phyloP scores from a whole-genome alignment of 495 filamentous ascomycete species.

The Glarea lozoyensis region DNA sequence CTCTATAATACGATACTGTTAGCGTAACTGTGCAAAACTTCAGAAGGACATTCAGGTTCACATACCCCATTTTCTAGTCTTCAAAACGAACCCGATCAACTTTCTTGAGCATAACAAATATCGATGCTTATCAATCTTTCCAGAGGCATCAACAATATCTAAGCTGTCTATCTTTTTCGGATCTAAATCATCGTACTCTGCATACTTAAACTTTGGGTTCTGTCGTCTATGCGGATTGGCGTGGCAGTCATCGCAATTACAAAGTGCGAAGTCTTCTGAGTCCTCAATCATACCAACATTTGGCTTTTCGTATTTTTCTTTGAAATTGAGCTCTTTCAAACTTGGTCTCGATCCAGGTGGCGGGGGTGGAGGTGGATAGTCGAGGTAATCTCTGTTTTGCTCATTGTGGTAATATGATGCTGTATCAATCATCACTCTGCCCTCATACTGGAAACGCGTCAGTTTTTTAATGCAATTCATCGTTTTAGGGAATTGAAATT shows the following conservation, averaged over 20 bases:
- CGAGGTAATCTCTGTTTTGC: too few species aligned
- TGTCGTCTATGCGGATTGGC: not conserved
- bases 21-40: too few species aligned
- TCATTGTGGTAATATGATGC: not conserved
- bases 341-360: too few species aligned
- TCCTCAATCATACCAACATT: not conserved
- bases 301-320: not conserved
- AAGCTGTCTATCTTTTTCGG: not conserved
- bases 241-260: not conserved
- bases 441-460: not conserved
- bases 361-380: too few species aligned
- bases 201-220: not conserved
- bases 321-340: too few species aligned
- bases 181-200: not conserved
- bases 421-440: not conserved
- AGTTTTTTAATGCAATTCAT: too few species aligned
- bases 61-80: slow-evolving; percentile 1
- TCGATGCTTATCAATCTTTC: not conserved
- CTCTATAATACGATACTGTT: too few species aligned
- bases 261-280: not conserved
- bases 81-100: slow-evolving; percentile 1
- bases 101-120: not conserved
- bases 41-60: too few species aligned
- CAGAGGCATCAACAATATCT: not conserved
- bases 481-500: too few species aligned